Evolutionary conservation across 345 rosid genomes (phyloP).

Genomic region (Salix purpurea): DNA sequence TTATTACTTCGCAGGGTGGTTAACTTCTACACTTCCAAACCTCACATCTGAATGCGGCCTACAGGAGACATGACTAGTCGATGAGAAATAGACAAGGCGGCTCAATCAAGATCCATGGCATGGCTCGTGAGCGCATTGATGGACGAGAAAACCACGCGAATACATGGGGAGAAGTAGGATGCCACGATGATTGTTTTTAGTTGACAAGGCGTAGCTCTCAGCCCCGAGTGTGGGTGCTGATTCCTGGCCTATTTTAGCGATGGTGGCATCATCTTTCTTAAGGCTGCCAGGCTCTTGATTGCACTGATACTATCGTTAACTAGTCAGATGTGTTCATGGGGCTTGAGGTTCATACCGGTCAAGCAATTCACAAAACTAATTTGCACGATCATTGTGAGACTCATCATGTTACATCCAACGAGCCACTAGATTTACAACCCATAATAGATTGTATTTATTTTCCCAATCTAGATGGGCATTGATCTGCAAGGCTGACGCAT

Average conservation of each 20-base stretch:
- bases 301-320: neutral
- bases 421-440: neutral
- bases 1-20: slow-evolving; percentile 35
- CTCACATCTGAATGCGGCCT: slow-evolving; percentile 27
- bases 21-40: slow-evolving; percentile 18
- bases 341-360: neutral
- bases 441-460: neutral
- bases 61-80: slow-evolving; percentile 27
- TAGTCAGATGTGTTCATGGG: neutral
- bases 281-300: neutral
- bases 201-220: neutral
- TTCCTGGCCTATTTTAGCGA: neutral
- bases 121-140: slow-evolving; percentile 17
- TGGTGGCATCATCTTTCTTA: neutral
- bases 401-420: neutral
- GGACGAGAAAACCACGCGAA: slow-evolving; percentile 16
- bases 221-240: neutral
- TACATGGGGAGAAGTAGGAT: slow-evolving; percentile 5
- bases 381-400: neutral
- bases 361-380: neutral
- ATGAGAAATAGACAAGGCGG: slow-evolving; percentile 31
- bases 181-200: neutral
- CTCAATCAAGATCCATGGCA: slow-evolving; percentile 22
- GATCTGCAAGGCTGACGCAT: neutral
- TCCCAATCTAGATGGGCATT: neutral